These are phyloP conservation scores for Tieghemostelium lacteum DNA, from an alignment of 78 protist genomes.

Conservation along the genomic window DNA sequence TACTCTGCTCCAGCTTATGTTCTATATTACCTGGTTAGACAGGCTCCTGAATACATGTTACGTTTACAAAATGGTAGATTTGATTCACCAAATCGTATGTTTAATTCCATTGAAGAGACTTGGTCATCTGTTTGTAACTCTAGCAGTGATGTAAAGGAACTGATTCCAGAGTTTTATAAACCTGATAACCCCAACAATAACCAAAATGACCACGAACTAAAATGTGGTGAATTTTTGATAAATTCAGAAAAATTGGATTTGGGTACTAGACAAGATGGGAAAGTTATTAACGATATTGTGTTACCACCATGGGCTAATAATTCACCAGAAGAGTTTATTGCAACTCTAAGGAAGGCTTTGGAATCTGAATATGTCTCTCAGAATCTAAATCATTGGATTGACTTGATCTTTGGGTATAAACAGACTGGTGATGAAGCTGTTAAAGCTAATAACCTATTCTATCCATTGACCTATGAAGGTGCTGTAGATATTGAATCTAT, in stretches of 20 bases:
- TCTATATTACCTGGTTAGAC: slow-evolving; percentile 93
- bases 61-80: slow-evolving; percentile 92
- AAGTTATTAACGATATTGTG: slow-evolving; percentile 83
- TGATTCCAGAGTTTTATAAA: slow-evolving; percentile 73
- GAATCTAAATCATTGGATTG: slow-evolving; percentile 97
- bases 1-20: slow-evolving; percentile 96
- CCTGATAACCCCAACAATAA: background rate
- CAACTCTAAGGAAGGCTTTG: slow-evolving; percentile 83
- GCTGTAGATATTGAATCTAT: slow-evolving; percentile 90
- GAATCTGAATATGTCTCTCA: slow-evolving; percentile 92
- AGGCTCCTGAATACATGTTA: slow-evolving; percentile 93
- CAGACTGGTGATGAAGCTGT: slow-evolving; percentile 90
- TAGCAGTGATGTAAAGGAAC: slow-evolving; percentile 92
- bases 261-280: slow-evolving; percentile 80
- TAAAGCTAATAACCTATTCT: slow-evolving; percentile 91
- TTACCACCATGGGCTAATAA: slow-evolving; percentile 97
- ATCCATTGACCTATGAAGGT: slow-evolving; percentile 96
- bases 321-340: slow-evolving; percentile 79
- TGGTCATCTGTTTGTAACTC: slow-evolving; percentile 80
- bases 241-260: slow-evolving; percentile 71
- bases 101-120: slow-evolving; percentile 88
- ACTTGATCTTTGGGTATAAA: slow-evolving; percentile 96
- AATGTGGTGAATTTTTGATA: slow-evolving; percentile 79
- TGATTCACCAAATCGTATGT: slow-evolving; percentile 94
- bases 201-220: background rate